Base-by-base conservation (phyloP, 129 eudicot genomes). In the Arctium lappa region DNA sequence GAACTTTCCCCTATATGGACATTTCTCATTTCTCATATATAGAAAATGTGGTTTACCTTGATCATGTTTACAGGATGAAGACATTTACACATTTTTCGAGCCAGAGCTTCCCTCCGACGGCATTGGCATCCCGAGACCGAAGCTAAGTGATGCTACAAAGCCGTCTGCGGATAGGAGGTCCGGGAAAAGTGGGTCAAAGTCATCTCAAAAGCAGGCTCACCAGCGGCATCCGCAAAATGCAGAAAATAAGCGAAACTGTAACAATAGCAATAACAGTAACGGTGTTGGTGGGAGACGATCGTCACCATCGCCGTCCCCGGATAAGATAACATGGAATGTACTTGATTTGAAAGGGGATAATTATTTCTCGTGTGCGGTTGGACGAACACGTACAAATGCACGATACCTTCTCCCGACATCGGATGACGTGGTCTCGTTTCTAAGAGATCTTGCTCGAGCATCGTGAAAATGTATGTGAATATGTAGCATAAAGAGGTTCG, bases 301-400 rank as follows among this genome's bases (percentile, higher is more conserved):
- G 4, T 73, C 87, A 62, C 76, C 89, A 8, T 85, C 91, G 40
- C 76, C 89, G 11, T 85, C 91, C n/a, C 86, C 90, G 0, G 97
- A 95, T 84, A 91, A 86, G 76, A 85, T 63, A 16, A 82, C 92
- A 11, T 95, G 97, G 97, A 91, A 84, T 76, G 97, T 95, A 86
- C 97, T 95, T 10, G 97, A 95, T 81, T 83, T 95, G 18, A 90
- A 93, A 44, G 94, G 89, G 56, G 97, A 93, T 71, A 91, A 95
- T 27, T 95, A 95, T 81, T 95, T 95, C 80, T 95, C 99, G 5
- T 92, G 97, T 75, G 82, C 97, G 16, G 97, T 93, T 56, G 93
- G 97, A 18, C 86, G 93, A 2, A 87, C 77, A 29, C 94, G 93
- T 15, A 91, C 97, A 60, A 92, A 88, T 69, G 97, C 99, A 15